These are phyloP conservation scores for Helminthosporium solani DNA, from an alignment of 2,329 filamentous ascomycete species.

Conservation along the genomic window DNA sequence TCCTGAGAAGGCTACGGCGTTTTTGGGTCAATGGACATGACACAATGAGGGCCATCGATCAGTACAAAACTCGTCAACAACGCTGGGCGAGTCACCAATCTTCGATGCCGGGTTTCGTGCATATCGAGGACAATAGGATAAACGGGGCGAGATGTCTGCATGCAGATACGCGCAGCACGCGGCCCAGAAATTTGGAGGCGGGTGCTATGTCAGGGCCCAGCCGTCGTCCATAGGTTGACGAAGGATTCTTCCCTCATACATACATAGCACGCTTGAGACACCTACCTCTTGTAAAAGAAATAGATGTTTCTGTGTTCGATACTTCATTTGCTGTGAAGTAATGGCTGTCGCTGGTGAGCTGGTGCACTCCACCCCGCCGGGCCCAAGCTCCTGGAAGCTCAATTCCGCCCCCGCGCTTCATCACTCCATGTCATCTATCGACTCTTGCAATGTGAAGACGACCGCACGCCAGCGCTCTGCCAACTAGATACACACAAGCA, in stretches of 20 bases:
- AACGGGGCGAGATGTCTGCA: too few relatives aligned
- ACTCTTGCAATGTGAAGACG: constrained; percentile 11
- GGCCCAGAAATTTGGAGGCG: too few relatives aligned
- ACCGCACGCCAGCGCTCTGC: not conserved
- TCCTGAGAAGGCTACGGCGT: not conserved
- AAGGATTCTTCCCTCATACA: not conserved
- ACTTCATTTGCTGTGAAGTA: not conserved
- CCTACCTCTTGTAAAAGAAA: not conserved
- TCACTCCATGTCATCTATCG: constrained; percentile 3
- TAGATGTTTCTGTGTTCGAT: not conserved
- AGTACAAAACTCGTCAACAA: too few relatives aligned
- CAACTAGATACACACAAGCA: not conserved
- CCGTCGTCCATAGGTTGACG: not conserved
- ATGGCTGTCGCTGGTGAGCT: too few relatives aligned
- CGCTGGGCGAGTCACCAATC: too few relatives aligned
- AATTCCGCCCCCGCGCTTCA: constrained; percentile 7
- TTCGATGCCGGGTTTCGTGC: too few relatives aligned
- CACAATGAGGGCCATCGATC: not conserved
- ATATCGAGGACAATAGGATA: too few relatives aligned
- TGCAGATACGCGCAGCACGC: too few relatives aligned
- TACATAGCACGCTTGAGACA: too few relatives aligned
- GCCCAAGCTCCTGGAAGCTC: constrained; percentile 18
- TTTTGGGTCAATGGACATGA: not conserved
- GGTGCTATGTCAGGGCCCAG: too few relatives aligned
- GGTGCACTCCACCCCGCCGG: constrained; percentile 1